Base-by-base conservation (phyloP, 2,329 filamentous ascomycete genomes). In the Harringtonia lauricola region DNA sequence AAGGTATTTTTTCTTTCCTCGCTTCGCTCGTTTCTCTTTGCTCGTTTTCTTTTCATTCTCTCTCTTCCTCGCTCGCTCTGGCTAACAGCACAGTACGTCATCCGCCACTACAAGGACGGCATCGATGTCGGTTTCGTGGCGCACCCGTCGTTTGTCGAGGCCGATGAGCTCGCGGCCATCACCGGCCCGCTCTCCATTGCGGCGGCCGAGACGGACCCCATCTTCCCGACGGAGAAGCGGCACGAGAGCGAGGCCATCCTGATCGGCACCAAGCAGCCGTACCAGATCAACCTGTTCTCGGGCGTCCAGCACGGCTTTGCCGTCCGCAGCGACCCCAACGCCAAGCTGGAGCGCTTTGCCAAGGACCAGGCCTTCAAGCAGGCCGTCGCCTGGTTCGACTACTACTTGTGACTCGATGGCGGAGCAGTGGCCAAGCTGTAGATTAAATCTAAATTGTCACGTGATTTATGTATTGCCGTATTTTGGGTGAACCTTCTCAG, bases 351-450 rank as follows among this genome's bases (percentile, higher is more conserved):
- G 55, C 78, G 73, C 59, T 90, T 74, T 54, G 81, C 83, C 31
- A 89, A 86, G 72, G 84, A 94, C 64, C 77, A 83, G 63, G 86
- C 86, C 6, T 92, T 92, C 58, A 55, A 71, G 50, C 86, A 92
- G 68, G 85, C 85, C 30, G 69, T 88, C 41, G 59, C 68, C 42
- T 94, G 86, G 86, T 88, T 94, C 52, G 72, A 84, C 52, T 26
- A 26, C 24, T 26, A 26, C 24, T 10, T 26, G 24, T n/a, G n/a
- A n/a, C n/a, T n/a, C n/a, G n/a, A n/a, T n/a, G n/a, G n/a, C n/a
- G n/a, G n/a, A n/a, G n/a, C n/a, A n/a, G n/a, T n/a, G n/a, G n/a
- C n/a, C n/a, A n/a, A n/a, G n/a, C n/a, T n/a, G n/a, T n/a, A n/a
- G n/a, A n/a, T n/a, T n/a, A n/a, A n/a, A n/a, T n/a, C n/a, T n/a